These are phyloP conservation scores for Botryosphaeria dothidea DNA, from an alignment of 2,329 filamentous ascomycete species.

Conservation along the genomic window DNA sequence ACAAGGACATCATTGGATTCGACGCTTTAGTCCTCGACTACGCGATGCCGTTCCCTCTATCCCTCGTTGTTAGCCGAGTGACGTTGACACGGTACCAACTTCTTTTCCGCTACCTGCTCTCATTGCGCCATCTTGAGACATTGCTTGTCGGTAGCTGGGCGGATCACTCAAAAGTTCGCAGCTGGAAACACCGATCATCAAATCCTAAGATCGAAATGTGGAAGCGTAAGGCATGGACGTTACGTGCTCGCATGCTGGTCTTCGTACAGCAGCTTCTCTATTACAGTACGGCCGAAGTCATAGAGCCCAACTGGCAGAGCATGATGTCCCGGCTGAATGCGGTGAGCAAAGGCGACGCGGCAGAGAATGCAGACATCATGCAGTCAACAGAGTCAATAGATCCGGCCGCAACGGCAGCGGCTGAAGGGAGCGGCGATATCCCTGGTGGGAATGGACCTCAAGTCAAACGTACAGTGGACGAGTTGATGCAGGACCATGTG, in stretches of 20 bases:
- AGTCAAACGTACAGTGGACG: conserved; percentile 82
- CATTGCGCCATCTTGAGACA: conserved; percentile 84
- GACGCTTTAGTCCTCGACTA: conserved; percentile 95
- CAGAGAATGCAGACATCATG: conserved; percentile 26
- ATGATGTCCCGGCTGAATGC: conserved; percentile 81
- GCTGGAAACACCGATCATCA: conserved; percentile 80
- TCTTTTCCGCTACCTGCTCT: conserved; percentile 90
- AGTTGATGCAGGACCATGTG: conserved; percentile 98
- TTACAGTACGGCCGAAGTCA: conserved; percentile 95
- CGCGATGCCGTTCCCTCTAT: conserved; percentile 89
- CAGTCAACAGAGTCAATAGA: not conserved
- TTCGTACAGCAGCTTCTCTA: conserved; percentile 97
- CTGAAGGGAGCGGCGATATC: conserved; percentile 18
- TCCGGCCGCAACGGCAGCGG: conserved; percentile 13
- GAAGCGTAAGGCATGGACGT: conserved; percentile 90
- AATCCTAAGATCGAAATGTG: conserved; percentile 78
- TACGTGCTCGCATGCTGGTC: conserved; percentile 91
- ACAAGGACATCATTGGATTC: conserved; percentile 86
- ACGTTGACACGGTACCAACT: conserved; percentile 97
- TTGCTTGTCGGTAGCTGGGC: conserved; percentile 87
- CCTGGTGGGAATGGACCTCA: conserved; percentile 41
- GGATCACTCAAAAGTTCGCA: conserved; percentile 76
- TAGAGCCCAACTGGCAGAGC: conserved; percentile 95
- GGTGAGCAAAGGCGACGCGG: conserved; percentile 47
- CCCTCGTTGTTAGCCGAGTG: conserved; percentile 91